These are phyloP conservation scores for Lyophyllum atratum DNA, from an alignment of 768 basidiomycete genomes.

Conservation along the genomic window DNA sequence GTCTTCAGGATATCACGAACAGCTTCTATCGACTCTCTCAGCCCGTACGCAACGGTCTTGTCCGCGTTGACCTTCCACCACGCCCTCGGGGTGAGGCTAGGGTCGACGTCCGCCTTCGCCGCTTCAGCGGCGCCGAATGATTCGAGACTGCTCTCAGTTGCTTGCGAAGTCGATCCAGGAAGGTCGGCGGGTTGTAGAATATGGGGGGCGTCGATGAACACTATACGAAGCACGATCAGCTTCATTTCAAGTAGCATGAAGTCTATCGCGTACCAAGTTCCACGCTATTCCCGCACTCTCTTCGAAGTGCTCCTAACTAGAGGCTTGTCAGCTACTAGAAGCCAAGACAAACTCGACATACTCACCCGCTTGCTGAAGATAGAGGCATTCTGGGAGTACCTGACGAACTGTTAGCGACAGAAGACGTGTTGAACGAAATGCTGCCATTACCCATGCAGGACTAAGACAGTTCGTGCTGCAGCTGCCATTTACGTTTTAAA, in stretches of 20 bases:
- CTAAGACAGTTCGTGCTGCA: conserved; percentile 35
- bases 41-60: conserved; percentile 51
- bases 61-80: conserved; percentile 71
- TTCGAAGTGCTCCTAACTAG: conserved; percentile 74
- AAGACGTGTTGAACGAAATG: background rate
- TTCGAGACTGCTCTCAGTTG: conserved; percentile 22
- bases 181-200: conserved; percentile 70
- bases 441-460: conserved; percentile 42
- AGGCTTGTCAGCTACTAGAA: background rate
- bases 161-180: conserved; percentile 25
- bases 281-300: conserved; percentile 62
- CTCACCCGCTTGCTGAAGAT: conserved; percentile 75
- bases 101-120: conserved; percentile 43
- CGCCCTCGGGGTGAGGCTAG: conserved; percentile 56
- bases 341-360: background rate
- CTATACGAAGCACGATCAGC: conserved; percentile 34
- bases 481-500: conserved; percentile 18
- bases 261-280: conserved; percentile 54
- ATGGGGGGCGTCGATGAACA: conserved; percentile 74
- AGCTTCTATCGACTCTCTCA: conserved; percentile 56
- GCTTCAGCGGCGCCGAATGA: conserved; percentile 40
- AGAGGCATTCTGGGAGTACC: conserved; percentile 71
- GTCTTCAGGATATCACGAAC: conserved; percentile 59
- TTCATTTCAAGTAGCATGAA: background rate
- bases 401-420: conserved; percentile 22